Percentiles rank a stretch among this genome's conserved stretches.
Evolutionary conservation across 805 yeast genomes (phyloP).

Genomic region (Cephaloascus albidus): DNA sequence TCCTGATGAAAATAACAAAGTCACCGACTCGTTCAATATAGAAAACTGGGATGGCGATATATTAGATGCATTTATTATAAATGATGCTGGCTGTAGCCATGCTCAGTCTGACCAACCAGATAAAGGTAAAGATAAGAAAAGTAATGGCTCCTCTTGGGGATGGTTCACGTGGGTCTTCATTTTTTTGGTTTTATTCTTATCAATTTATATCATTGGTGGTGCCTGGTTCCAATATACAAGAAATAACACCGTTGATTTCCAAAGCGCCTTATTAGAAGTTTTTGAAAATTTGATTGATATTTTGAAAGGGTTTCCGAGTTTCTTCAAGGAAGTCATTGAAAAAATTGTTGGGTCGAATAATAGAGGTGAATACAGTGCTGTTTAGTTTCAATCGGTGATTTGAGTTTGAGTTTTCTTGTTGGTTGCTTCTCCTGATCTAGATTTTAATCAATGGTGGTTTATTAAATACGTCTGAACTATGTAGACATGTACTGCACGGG

Average conservation of each 20-base stretch:
- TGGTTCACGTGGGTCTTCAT: constrained; percentile 79
- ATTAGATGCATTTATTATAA: constrained; percentile 17
- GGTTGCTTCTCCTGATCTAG: too few relatives aligned
- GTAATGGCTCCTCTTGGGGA: constrained; percentile 54
- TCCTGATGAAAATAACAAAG: constrained; percentile 14
- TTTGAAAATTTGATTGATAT: constrained; percentile 57
- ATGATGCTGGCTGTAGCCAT: constrained; percentile 30
- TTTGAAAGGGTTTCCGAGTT: constrained; percentile 50
- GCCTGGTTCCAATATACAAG: constrained; percentile 72
- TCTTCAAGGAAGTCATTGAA: constrained; percentile 56
- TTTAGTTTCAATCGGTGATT: constrained; percentile 41
- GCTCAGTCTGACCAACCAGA: constrained; percentile 12
- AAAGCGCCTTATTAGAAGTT: constrained; percentile 66
- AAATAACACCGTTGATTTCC: constrained; percentile 61
- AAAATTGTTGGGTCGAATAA: constrained; percentile 52
- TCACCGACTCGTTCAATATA: constrained; percentile 15
- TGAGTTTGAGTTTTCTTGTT: too few relatives aligned
- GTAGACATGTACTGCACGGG: too few relatives aligned
- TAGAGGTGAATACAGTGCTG: constrained; percentile 93
- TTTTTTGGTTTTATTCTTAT: constrained; percentile 56
- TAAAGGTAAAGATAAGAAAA: constrained; percentile 6
- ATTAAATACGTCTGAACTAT: too few relatives aligned
- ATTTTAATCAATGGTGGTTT: too few relatives aligned
- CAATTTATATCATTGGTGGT: constrained; percentile 63
- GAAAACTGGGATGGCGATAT: constrained; percentile 26